These are phyloP conservation scores for Daldinia caldariorum DNA, from an alignment of 495 filamentous ascomycete species.

Conservation along the genomic window DNA sequence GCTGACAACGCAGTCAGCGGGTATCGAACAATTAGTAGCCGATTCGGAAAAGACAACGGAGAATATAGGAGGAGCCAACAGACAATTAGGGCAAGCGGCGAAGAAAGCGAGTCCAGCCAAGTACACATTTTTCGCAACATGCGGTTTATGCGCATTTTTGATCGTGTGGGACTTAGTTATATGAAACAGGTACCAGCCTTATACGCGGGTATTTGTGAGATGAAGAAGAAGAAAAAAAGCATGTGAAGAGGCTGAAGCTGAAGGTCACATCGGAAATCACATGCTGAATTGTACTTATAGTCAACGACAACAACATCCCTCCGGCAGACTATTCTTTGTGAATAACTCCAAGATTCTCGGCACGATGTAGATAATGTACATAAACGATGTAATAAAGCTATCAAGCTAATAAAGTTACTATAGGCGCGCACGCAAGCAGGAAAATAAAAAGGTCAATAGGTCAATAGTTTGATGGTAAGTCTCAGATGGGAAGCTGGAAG, in stretches of 20 bases:
- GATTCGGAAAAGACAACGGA: constrained; percentile 83
- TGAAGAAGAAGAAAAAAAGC: constrained; percentile 2
- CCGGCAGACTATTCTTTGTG: not conserved
- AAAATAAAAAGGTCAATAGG: not conserved
- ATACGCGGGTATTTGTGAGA: not conserved
- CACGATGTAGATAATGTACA: not conserved
- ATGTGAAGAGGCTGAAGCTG: constrained; percentile 31
- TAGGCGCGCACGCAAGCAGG: constrained; percentile 50
- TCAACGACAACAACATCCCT: not conserved
- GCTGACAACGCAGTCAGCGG: constrained; percentile 81
- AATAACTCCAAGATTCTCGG: not conserved
- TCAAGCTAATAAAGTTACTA: not conserved
- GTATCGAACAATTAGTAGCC: constrained; percentile 86
- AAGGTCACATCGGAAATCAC: constrained; percentile 16
- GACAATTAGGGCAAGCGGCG: constrained; percentile 85
- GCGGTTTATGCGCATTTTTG: constrained; percentile 80
- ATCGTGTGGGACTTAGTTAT: constrained; percentile 95
- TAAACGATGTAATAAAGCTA: not conserved
- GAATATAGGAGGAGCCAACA: constrained; percentile 90
- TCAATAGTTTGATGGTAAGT: not conserved
- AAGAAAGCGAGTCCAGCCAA: constrained; percentile 84
- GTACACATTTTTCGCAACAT: constrained; percentile 88
- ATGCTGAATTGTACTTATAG: constrained; percentile 4
- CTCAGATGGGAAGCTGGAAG: not conserved
- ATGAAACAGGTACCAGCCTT: constrained; percentile 51